phyloP scores from a whole-genome alignment of 257 asterid species.

The Sherardia arvensis region DNA sequence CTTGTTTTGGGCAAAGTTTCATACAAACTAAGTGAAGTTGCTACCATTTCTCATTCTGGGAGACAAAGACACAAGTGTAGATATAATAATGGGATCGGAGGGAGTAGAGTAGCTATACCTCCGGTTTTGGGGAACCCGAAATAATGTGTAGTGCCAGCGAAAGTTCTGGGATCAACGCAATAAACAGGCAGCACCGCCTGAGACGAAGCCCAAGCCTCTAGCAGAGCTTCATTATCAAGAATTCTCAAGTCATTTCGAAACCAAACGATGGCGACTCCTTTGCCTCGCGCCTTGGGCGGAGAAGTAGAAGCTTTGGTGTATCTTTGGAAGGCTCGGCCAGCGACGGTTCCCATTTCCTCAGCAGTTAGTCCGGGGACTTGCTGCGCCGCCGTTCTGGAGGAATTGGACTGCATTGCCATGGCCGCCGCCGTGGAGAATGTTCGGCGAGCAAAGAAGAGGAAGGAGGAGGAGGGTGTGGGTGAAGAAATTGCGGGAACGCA shows the following conservation, averaged over 20 bases:
- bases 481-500: background rate
- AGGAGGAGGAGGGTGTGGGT: background rate
- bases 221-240: conserved; percentile 72
- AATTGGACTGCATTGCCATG: conserved; percentile 18
- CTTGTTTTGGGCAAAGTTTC: no score
- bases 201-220: conserved; percentile 72
- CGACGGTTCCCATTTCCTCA: conserved; percentile 46
- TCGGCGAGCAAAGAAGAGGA: background rate
- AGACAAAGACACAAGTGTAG: background rate
- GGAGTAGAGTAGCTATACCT: conserved; percentile 26
- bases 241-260: conserved; percentile 84
- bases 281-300: conserved; percentile 39
- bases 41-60: background rate
- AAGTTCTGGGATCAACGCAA: conserved; percentile 70
- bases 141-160: conserved; percentile 43
- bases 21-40: no score
- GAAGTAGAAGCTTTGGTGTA: conserved; percentile 25
- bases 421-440: background rate
- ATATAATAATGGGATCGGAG: background rate
- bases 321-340: conserved; percentile 38
- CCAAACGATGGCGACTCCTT: conserved; percentile 85
- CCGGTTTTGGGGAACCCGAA: conserved; percentile 93
- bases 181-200: conserved; percentile 74
- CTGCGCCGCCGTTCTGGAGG: conserved; percentile 32
- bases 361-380: conserved; percentile 53